Conservation (phyloP, 768 basidiomycete genomes). For the Macrolepiota fuliginosa region DNA sequence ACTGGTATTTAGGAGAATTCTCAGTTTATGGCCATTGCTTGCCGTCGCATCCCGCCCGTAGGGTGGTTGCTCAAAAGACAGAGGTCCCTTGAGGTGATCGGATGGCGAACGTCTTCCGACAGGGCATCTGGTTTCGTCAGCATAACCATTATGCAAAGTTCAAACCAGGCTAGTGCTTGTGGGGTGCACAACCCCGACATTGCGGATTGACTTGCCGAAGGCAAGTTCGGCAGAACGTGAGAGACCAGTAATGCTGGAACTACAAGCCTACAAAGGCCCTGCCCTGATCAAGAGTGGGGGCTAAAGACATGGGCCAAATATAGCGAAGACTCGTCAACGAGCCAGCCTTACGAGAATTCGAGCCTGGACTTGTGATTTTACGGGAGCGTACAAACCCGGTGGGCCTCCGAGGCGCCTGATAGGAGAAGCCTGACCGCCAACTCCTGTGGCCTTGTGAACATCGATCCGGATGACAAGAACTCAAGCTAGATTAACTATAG, state of each 20-base stretch:
- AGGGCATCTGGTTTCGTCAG: not conserved
- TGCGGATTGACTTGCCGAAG: not conserved
- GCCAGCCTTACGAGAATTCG: not conserved
- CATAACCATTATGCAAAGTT: not conserved
- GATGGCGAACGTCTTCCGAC: not conserved
- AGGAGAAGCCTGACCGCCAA: not conserved
- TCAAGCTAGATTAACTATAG: not conserved
- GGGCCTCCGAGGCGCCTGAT: not conserved
- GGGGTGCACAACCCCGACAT: not conserved
- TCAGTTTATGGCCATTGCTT: no score
- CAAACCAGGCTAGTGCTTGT: not conserved
- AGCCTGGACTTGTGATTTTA: not conserved
- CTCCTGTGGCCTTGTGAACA: not conserved
- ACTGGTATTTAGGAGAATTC: no score
- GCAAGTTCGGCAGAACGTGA: not conserved
- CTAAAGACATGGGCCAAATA: not conserved
- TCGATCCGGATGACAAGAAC: not conserved
- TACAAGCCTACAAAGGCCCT: not conserved
- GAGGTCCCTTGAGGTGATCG: not conserved
- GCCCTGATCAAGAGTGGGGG: not conserved
- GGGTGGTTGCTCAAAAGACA: no score
- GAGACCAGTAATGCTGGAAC: not conserved
- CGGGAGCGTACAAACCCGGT: not conserved
- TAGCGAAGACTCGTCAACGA: not conserved
- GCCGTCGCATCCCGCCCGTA: no score